Conservation (phyloP, 805 yeast genomes). For the Starmerella etchellsii region DNA sequence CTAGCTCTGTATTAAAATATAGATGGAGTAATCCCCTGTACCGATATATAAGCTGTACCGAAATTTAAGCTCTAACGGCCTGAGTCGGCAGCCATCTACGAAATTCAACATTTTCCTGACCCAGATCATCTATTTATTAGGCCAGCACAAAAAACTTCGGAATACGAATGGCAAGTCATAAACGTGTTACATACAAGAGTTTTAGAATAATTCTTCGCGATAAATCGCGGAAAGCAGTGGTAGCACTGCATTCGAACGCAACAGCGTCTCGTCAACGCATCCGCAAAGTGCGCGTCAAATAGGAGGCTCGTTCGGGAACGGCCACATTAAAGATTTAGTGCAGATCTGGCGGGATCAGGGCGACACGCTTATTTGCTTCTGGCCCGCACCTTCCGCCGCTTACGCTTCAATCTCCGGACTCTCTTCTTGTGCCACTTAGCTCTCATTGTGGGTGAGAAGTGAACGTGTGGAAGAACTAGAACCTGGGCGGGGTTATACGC, state of each 20-base stretch:
- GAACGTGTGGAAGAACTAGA: too few relatives aligned
- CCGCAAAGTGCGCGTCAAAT: constrained; percentile 1
- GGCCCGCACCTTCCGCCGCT: constrained; percentile 99
- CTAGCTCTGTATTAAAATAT: too few relatives aligned
- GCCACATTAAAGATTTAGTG: neutral
- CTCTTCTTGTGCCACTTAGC: constrained; percentile 99
- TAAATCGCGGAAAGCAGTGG: neutral
- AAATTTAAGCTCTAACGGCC: too few relatives aligned
- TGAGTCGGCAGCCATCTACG: too few relatives aligned
- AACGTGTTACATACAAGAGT: constrained; percentile 3
- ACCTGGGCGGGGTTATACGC: too few relatives aligned
- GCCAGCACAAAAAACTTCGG: too few relatives aligned
- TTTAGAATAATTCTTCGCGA: neutral
- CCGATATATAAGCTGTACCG: too few relatives aligned
- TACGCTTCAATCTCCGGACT: constrained; percentile 99
- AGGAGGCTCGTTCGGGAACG: neutral
- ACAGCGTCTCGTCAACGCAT: constrained; percentile 3
- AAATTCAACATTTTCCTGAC: too few relatives aligned
- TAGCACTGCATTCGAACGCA: neutral
- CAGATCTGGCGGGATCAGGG: constrained; percentile 2
- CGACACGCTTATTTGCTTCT: constrained; percentile 46
- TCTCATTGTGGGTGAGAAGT: constrained; percentile 24
- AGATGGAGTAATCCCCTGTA: too few relatives aligned
- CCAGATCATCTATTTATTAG: too few relatives aligned
- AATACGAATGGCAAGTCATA: too few relatives aligned